Evolutionary conservation across 129 eudicot species (phyloP).

Genomic region (Tagetes erecta): DNA sequence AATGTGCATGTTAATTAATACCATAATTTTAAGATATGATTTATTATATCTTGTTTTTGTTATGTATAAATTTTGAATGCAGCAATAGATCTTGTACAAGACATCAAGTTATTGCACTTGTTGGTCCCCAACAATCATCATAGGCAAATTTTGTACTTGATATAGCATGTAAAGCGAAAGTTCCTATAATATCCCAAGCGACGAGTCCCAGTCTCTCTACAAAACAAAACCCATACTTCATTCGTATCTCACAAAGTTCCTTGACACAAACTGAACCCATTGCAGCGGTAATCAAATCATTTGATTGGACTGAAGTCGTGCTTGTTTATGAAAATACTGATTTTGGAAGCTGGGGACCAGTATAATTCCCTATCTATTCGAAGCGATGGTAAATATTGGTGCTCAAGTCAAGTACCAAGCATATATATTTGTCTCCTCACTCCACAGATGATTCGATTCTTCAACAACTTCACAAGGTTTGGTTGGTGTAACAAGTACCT

Average conservation of each 20-base stretch:
- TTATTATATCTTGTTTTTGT: not conserved
- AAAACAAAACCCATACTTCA: slow-evolving; percentile 40
- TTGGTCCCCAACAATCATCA: slow-evolving; percentile 47
- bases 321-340: slow-evolving; percentile 46
- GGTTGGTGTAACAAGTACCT: too few relatives aligned
- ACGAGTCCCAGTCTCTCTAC: slow-evolving; percentile 52
- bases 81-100: slow-evolving; percentile 54
- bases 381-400: slow-evolving; percentile 38
- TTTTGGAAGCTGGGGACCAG: slow-evolving; percentile 46
- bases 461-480: slow-evolving; percentile 38
- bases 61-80: slow-evolving; percentile 13
- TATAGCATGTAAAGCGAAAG: slow-evolving; percentile 43
- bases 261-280: slow-evolving; percentile 49
- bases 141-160: slow-evolving; percentile 47
- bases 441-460: slow-evolving; percentile 40
- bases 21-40: too few relatives aligned
- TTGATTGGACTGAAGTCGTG: slow-evolving; percentile 51
- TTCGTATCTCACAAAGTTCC: slow-evolving; percentile 38
- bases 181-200: slow-evolving; percentile 56
- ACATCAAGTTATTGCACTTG: slow-evolving; percentile 45
- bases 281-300: slow-evolving; percentile 35
- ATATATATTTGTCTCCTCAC: slow-evolving; percentile 22
- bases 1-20: not conserved
- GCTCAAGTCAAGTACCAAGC: slow-evolving; percentile 38
- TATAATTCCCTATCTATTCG: slow-evolving; percentile 41